A percentile compares a stretch with the other conserved stretches of the same genome.
Evolutionary conservation across 352 stramenopile species (phyloP).

Genomic region (Hyaloperonospora brassicae): DNA sequence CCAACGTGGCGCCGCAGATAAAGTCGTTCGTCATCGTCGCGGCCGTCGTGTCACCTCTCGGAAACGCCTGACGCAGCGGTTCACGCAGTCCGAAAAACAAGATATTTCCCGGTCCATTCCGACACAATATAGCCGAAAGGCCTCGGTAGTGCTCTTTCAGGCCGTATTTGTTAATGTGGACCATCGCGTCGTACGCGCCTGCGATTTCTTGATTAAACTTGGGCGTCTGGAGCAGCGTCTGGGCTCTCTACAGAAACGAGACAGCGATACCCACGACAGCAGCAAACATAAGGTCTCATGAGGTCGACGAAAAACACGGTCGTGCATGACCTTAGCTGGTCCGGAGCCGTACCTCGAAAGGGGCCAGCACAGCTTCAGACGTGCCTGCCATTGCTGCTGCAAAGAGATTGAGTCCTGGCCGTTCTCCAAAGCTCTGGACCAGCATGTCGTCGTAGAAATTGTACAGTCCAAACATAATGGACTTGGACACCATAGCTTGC

Average conservation of each 20-base stretch:
- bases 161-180: conserved; percentile 74
- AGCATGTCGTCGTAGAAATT: conserved; percentile 78
- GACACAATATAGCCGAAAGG: conserved; percentile 66
- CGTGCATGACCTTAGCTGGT: too few species aligned
- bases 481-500: conserved; percentile 82
- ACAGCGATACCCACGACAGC: background rate
- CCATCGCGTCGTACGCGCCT: conserved; percentile 66
- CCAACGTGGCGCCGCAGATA: conserved; percentile 73
- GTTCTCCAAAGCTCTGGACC: conserved; percentile 33
- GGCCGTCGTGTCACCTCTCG: conserved; percentile 32
- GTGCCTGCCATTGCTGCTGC: conserved; percentile 66
- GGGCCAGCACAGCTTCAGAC: conserved; percentile 74
- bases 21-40: conserved; percentile 70
- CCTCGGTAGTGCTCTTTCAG: conserved; percentile 79
- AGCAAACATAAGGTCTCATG: background rate
- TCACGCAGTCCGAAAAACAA: conserved; percentile 82
- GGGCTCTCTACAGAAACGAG: conserved; percentile 37
- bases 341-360: conserved; percentile 59
- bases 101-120: conserved; percentile 79
- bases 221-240: conserved; percentile 82
- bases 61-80: conserved; percentile 60
- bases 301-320: too few species aligned
- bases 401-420: conserved; percentile 37
- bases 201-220: conserved; percentile 80
- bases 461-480: conserved; percentile 87